Evolutionary conservation across 257 asterid genomes (phyloP), one percentile per base, ranked within the genome.

Genomic region (Knoxia roxburghii): DNA sequence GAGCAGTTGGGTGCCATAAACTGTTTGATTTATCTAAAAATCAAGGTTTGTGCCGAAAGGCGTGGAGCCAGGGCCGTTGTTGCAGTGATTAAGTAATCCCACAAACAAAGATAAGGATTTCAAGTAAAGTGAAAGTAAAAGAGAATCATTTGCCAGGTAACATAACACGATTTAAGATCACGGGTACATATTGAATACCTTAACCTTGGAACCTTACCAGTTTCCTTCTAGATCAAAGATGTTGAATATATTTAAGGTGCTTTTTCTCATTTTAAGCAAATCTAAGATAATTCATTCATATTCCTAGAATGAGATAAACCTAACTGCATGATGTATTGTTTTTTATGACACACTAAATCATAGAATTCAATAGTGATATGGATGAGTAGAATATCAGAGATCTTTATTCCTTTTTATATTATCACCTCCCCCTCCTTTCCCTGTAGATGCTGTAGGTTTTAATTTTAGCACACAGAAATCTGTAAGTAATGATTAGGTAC

Each of bases 101-200:
- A n/a, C 33, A 53, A 52, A 8, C 1, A 21, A 52, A 52, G n/a
- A 52, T 4, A 23, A 52, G 5, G 58, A 13, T 10, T 6, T 33
- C 10, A 10, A 40, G 1, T 15, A 52, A 52, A 18, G 7, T 9
- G 56, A 50, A 50, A 50, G 29, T 27, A 50, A 27, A 64, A 64
- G 12, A 46, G 23, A 41, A 45, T 18, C 6, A 53, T 15, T 5
- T 24, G 32, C 61, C 10, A 17, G 58, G 10, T 1, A 52, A 59
- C 48, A 59, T 60, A 21, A n/a, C 50, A 60, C 15, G 65, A 59
- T n/a, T 33, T 35, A 35, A 58, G 26, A 30, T 18, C 46, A 60
- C 9, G 7, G 4, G 32, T 37, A 61, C 20, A 35, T 18, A 23
- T 24, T 27, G 49, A 10, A n/a, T 13, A 35, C 26, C 18, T 61